Percentiles rank a stretch among this genome's conserved stretches.
Conservation (phyloP, 2,329 filamentous ascomycete species). For the Onygenales sp. region DNA sequence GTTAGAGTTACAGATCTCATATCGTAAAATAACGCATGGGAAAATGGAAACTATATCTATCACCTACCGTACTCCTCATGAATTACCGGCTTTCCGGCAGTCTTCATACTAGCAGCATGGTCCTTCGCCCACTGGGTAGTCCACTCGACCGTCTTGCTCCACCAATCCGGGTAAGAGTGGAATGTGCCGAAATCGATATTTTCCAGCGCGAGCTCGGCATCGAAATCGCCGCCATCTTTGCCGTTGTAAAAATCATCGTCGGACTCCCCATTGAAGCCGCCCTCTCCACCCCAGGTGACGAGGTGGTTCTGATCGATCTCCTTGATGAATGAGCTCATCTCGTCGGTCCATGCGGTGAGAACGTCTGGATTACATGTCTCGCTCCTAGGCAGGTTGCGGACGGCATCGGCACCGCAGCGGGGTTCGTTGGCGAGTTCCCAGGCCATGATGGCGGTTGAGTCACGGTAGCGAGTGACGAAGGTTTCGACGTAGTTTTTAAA, state of each 20-base stretch:
- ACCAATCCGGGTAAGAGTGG: conserved; percentile 49
- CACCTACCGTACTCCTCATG: conserved; percentile 42
- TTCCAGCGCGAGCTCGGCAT: conserved; percentile 39
- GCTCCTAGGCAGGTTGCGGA: conserved; percentile 4
- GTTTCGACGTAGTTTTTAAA: conserved; percentile 42
- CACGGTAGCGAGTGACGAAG: conserved; percentile 41
- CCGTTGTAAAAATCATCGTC: conserved; percentile 31
- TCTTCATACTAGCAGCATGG: conserved; percentile 37
- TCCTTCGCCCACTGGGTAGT: conserved; percentile 47
- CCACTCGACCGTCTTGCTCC: conserved; percentile 45
- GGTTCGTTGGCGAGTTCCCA: conserved; percentile 48
- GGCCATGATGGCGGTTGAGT: conserved; percentile 42
- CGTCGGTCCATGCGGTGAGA: conserved; percentile 41
- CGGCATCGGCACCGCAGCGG: conserved; percentile 12
- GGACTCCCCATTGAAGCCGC: conserved; percentile 27
- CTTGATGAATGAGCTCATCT: conserved; percentile 49
- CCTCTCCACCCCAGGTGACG: conserved; percentile 46
- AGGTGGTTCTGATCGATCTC: conserved; percentile 43
- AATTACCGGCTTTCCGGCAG: conserved; percentile 43
- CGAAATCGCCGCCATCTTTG: conserved; percentile 45
- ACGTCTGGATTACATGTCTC: conserved; percentile 23
- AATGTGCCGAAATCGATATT: conserved; percentile 48
- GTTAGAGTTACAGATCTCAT: neutral
- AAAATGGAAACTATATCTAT: neutral
- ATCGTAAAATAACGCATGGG: neutral